Percentiles rank a stretch among this genome's conserved stretches.
Conservation (phyloP, 768 basidiomycete genomes). For the Mycena leptocephala region DNA sequence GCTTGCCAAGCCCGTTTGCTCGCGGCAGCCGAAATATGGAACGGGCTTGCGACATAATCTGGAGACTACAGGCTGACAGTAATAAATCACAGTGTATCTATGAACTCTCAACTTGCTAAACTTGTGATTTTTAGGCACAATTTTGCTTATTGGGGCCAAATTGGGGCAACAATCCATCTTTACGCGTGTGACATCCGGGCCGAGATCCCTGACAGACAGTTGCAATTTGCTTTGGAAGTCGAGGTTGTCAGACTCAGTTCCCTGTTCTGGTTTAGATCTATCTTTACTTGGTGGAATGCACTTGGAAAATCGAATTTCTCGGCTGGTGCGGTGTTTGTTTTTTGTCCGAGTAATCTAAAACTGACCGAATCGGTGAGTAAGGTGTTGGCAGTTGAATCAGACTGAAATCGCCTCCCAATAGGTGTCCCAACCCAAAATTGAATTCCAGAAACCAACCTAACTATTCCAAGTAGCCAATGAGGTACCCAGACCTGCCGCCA, state of each 20-base stretch:
- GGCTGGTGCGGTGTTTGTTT: no score
- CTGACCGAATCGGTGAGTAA: no score
- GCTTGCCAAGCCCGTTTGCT: neutral
- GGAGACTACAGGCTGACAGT: neutral
- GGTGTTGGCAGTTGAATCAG: no score
- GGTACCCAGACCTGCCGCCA: no score
- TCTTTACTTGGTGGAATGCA: no score
- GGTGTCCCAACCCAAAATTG: no score
- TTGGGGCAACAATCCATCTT: neutral
- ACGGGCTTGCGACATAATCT: slow-evolving; percentile 10
- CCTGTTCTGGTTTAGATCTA: no score
- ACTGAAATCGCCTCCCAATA: no score
- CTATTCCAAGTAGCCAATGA: no score
- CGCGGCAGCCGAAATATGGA: neutral
- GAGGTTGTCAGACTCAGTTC: neutral
- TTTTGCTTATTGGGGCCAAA: neutral
- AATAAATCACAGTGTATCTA: neutral
- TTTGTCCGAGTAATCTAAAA: no score
- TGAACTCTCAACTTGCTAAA: neutral
- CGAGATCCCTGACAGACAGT: neutral
- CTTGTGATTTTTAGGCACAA: neutral
- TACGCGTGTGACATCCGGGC: neutral
- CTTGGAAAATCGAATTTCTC: no score
- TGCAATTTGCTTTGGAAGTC: slow-evolving; percentile 2
- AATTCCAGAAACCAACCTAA: no score